Percentiles rank a stretch among this genome's conserved stretches.
Evolutionary conservation across 768 basidiomycete genomes (phyloP).

Genomic region (Podaxis sp.): DNA sequence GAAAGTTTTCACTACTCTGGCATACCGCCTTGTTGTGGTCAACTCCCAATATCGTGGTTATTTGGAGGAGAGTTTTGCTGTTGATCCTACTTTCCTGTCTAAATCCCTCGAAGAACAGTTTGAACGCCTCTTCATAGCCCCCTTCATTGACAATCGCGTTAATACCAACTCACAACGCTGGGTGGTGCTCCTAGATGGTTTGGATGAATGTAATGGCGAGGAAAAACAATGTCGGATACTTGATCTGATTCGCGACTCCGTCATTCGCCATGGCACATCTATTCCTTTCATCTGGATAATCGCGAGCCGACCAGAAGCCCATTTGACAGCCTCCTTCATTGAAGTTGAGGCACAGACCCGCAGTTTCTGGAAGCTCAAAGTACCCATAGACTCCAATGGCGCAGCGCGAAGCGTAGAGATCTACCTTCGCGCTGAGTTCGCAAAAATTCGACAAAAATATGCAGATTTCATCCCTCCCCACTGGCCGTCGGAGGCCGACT

Average conservation of each 20-base stretch:
- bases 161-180: not conserved
- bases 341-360: not conserved
- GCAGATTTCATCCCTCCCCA: not conserved
- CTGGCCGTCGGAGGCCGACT: not conserved
- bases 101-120: not conserved
- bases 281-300: slow-evolving; percentile 5
- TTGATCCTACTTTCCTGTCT: not conserved
- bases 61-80: not conserved
- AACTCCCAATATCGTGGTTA: not conserved
- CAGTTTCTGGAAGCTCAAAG: not conserved
- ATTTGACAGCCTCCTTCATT: not conserved
- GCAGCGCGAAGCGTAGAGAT: not conserved
- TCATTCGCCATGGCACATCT: not conserved
- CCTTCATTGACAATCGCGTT: not conserved
- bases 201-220: not conserved
- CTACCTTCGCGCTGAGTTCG: not conserved
- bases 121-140: not conserved
- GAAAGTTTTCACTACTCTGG: not conserved
- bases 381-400: not conserved
- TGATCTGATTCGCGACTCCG: not conserved
- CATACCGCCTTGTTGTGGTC: not conserved
- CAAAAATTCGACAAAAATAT: not conserved
- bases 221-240: not conserved
- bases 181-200: not conserved
- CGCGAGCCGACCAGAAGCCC: not conserved